These are phyloP conservation scores for Vitis labrusca DNA, from an alignment of 164 flowering plant genomes.

Conservation along the genomic window DNA sequence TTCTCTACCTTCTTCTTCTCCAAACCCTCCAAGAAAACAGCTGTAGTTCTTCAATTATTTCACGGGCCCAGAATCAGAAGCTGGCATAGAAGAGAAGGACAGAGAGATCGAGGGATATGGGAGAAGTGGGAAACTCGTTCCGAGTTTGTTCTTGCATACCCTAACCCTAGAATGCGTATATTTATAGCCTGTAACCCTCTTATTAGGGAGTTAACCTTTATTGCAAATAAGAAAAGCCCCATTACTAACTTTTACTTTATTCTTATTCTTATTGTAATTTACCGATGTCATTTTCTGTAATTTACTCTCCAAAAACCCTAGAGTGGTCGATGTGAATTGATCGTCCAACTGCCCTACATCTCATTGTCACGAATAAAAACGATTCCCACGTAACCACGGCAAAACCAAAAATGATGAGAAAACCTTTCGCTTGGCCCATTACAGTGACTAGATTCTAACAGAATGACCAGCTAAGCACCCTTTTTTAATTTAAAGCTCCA, in stretches of 20 bases:
- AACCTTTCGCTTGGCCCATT: constrained; percentile 16
- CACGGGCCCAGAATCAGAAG: background rate
- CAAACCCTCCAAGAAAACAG: background rate
- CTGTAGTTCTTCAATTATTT: background rate
- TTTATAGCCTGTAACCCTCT: constrained; percentile 30
- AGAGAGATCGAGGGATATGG: constrained; percentile 11
- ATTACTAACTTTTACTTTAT: background rate
- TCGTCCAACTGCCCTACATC: constrained; percentile 38
- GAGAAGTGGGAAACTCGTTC: background rate
- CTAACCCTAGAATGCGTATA: constrained; percentile 52
- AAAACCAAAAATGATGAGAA: constrained; percentile 35
- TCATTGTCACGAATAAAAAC: constrained; percentile 14
- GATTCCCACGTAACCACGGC: constrained; percentile 13
- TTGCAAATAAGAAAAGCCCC: background rate
- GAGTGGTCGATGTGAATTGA: constrained; percentile 39
- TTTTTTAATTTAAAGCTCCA: constrained; percentile 14
- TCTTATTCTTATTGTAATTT: too few species aligned
- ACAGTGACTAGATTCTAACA: constrained; percentile 43
- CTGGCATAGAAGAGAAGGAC: constrained; percentile 10
- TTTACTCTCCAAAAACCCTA: background rate
- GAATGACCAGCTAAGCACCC: constrained; percentile 43
- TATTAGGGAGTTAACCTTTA: background rate
- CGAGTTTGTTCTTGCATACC: constrained; percentile 19
- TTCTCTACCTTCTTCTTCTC: background rate
- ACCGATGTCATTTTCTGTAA: background rate